Base-by-base conservation (phyloP, 2,329 filamentous ascomycete species). In the Taxawa tesnikishii region DNA sequence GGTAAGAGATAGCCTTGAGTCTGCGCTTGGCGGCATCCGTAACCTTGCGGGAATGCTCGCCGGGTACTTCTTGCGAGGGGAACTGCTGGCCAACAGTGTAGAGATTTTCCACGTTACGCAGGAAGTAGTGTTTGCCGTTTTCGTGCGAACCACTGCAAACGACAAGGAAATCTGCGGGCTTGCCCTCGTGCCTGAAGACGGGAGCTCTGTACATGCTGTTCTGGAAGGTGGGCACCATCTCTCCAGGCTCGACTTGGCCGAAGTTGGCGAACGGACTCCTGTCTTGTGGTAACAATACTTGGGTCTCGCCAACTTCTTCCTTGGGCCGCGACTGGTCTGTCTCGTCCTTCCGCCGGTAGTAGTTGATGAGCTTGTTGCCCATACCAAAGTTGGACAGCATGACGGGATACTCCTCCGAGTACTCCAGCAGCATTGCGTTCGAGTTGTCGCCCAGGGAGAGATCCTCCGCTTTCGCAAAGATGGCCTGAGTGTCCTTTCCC, bases 21-120 rank as follows among this genome's bases (percentile, higher is more conserved):
- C 90, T 76, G 56, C 90, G 93, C 64, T 98, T 98, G 21, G 83
- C 79, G n/a, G 88, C 85, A 36, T 92, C 94, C 0, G 90, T 98
- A 17, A 96, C 88, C 55, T 90, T 93, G 39, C 90, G 73, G 23
- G 85, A 92, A 53, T 96, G 87, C 3, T 87, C 88, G 0, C 87
- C 87, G 3, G 90, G 90, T 4, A 98, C 81, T 47, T 96, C 87
- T 17, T 88, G 75, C 0, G 83, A 84, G 1, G 90, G 90, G 49
- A 96, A 85, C 34, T 88, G 80, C 53, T 98, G 90, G 5, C 90
- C 90, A 15, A 94, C 90, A 12, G 84, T 79, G 49, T 82, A 88
- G 5, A 98, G 61, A 50, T 94, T 83, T 38, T 96, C 87, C 28
- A 96, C 83, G 43, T 83, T 92, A 39, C 85, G 79, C 34, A 98